phyloP scores from a whole-genome alignment of 345 rosid genomes.

The Linum lewisii region DNA sequence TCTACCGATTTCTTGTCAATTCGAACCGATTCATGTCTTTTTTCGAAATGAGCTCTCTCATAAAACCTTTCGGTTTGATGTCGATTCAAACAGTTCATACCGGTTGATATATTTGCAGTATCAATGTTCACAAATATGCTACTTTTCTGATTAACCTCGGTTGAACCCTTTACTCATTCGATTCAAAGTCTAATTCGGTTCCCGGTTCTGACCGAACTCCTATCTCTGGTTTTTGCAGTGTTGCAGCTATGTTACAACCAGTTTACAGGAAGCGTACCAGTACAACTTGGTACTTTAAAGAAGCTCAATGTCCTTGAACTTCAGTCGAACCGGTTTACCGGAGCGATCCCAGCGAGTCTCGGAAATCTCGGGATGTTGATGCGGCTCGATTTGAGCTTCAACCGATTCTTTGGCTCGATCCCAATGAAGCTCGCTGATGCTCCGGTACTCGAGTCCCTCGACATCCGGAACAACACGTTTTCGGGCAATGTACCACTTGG shows the following conservation, averaged over 20 bases:
- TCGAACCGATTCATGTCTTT: no score
- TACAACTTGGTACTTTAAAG: neutral
- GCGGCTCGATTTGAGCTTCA: slow-evolving; percentile 12
- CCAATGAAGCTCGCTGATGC: slow-evolving; percentile 9
- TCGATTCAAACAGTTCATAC: no score
- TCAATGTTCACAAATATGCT: no score
- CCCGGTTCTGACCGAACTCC: neutral
- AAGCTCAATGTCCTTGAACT: neutral
- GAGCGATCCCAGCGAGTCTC: slow-evolving; percentile 6
- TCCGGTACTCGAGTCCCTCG: neutral
- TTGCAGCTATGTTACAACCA: slow-evolving; percentile 10
- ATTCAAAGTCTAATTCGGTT: no score
- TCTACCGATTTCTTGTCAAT: no score
- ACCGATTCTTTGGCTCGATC: slow-evolving; percentile 3
- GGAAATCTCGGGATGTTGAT: slow-evolving; percentile 3
- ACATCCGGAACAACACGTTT: slow-evolving; percentile 8
- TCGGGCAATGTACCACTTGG: slow-evolving; percentile 10
- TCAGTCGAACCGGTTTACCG: slow-evolving; percentile 4
- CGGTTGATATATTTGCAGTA: no score
- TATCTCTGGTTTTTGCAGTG: neutral
- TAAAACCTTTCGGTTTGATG: no score
- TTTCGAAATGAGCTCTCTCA: no score
- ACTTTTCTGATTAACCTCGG: no score
- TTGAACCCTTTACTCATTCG: no score
- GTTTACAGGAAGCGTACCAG: slow-evolving; percentile 5